phyloP scores from a whole-genome alignment of 2,329 filamentous ascomycete species.

The Neofusicoccum laricinum region DNA sequence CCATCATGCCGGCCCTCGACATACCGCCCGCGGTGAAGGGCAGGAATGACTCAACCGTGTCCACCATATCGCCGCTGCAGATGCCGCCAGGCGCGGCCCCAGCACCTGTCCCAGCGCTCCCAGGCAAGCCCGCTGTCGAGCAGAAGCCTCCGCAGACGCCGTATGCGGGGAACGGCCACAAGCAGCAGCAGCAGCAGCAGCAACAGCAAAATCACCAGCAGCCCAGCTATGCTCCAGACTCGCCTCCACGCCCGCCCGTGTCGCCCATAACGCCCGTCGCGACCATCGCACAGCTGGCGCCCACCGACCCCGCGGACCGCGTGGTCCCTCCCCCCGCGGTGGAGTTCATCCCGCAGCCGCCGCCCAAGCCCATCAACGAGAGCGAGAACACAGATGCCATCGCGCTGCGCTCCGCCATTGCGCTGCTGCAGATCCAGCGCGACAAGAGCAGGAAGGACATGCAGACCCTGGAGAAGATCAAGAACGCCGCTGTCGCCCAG shows the following conservation, averaged over 20 bases:
- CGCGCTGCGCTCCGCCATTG: constrained; percentile 79
- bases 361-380: constrained; percentile 45
- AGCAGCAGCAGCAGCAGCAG: constrained; percentile 1
- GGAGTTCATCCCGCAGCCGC: constrained; percentile 42
- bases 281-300: constrained; percentile 33
- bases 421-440: constrained; percentile 81
- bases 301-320: constrained; percentile 25
- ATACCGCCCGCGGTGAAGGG: constrained; percentile 24
- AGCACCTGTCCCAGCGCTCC: not conserved
- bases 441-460: constrained; percentile 76
- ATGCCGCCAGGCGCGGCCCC: not conserved
- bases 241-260: constrained; percentile 29
- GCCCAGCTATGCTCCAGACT: constrained; percentile 10
- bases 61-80: constrained; percentile 13
- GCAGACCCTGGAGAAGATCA: constrained; percentile 64
- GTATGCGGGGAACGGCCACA: not conserved
- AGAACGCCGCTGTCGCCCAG: constrained; percentile 66
- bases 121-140: not conserved
- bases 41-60: constrained; percentile 16
- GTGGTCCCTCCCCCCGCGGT: constrained; percentile 20
- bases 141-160: constrained; percentile 8
- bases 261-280: constrained; percentile 40
- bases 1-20: constrained; percentile 36
- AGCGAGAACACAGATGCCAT: constrained; percentile 77
- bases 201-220: not conserved